Percentiles rank a stretch among this genome's conserved stretches.
These are phyloP conservation scores for Kodamaea nitidulidarum DNA, from an alignment of 805 yeast species.

Conservation along the genomic window DNA sequence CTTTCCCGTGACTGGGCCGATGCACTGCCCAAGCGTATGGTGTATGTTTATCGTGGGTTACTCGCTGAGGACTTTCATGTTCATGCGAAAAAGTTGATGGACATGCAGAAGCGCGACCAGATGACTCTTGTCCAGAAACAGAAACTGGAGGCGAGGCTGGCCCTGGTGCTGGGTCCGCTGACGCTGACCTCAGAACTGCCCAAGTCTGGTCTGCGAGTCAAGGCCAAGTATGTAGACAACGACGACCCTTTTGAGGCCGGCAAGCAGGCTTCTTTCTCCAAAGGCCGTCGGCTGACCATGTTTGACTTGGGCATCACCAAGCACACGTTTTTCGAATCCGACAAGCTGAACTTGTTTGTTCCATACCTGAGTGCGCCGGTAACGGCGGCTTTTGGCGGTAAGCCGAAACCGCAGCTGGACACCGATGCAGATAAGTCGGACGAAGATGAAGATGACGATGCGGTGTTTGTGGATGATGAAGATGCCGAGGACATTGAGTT, in stretches of 20 bases:
- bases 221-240: conserved; percentile 7
- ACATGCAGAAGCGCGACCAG: conserved; percentile 37
- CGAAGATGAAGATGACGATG: conserved; percentile 34
- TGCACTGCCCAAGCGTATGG: conserved; percentile 86
- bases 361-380: conserved; percentile 79
- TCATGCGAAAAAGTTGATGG: conserved; percentile 65
- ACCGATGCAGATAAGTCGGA: conserved; percentile 35
- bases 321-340: conserved; percentile 42
- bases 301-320: conserved; percentile 46
- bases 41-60: conserved; percentile 77
- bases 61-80: conserved; percentile 70
- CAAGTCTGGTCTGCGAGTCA: conserved; percentile 7
- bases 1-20: conserved; percentile 88
- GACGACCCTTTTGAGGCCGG: conserved; percentile 35
- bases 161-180: conserved; percentile 17
- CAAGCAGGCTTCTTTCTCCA: conserved; percentile 28
- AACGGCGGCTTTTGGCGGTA: conserved; percentile 56
- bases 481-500: conserved; percentile 35
- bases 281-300: conserved; percentile 51
- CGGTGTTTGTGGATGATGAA: conserved; percentile 10
- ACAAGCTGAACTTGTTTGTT: conserved; percentile 46
- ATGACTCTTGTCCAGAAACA: conserved; percentile 6
- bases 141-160: conserved; percentile 22
- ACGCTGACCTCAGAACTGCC: conserved; percentile 7
- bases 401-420: conserved; percentile 30